Percentiles rank a stretch among this genome's conserved stretches.
These are phyloP conservation scores for Ceraceosorus guamensis DNA, from an alignment of 1,284 basidiomycete genomes.

Conservation along the genomic window DNA sequence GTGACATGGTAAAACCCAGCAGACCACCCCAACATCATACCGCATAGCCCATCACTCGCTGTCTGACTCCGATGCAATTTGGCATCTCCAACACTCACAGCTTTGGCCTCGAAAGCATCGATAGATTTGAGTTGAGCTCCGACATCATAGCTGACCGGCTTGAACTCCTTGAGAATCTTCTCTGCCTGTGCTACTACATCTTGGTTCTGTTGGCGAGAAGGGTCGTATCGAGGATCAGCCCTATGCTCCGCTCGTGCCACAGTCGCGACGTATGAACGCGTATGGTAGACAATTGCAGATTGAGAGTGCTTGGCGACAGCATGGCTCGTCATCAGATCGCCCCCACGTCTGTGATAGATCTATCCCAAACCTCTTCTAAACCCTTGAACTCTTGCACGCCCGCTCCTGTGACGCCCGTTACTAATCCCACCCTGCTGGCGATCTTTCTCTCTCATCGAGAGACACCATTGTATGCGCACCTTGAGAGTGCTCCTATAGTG, in stretches of 20 bases:
- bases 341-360: no score
- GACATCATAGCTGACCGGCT: constrained; percentile 94
- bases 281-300: no score
- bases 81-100: constrained; percentile 58
- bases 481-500: constrained; percentile 78
- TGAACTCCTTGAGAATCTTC: constrained; percentile 81
- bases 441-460: no score
- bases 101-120: constrained; percentile 92
- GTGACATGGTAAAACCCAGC: no score
- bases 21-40: not conserved
- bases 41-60: not conserved
- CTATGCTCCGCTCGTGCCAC: not conserved
- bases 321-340: no score
- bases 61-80: constrained; percentile 4
- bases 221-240: not conserved
- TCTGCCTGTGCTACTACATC: constrained; percentile 85
- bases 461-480: not conserved
- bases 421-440: no score
- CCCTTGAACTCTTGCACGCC: no score
- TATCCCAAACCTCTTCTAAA: no score
- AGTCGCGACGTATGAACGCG: no score
- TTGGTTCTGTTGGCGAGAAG: constrained; percentile 64
- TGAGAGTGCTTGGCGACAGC: no score
- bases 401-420: no score
- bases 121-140: constrained; percentile 86